Evolutionary conservation across 805 yeast genomes (phyloP).

Genomic region (Candida bentonensis): DNA sequence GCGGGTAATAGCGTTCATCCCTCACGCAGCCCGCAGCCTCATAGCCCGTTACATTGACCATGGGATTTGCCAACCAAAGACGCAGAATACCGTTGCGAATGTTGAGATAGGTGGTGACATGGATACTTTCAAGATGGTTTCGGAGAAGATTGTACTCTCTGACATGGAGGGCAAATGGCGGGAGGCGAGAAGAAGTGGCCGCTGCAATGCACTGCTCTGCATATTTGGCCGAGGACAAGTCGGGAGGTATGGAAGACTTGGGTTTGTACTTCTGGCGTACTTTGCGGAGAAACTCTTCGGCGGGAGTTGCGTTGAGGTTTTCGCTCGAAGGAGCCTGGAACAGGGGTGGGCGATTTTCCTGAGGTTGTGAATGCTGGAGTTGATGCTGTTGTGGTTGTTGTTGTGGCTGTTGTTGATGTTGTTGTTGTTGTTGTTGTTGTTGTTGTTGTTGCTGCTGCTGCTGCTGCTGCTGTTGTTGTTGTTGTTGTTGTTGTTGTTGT

Average conservation of each 20-base stretch:
- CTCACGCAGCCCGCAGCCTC: slow-evolving; percentile 31
- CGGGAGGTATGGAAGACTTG: slow-evolving; percentile 26
- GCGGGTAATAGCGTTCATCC: slow-evolving; percentile 23
- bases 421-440: slow-evolving; percentile 6
- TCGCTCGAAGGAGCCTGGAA: slow-evolving; percentile 4
- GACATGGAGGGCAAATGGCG: slow-evolving; percentile 23
- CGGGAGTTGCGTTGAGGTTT: too few species aligned
- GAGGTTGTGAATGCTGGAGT: slow-evolving; percentile 4
- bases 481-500: slow-evolving; percentile 1
- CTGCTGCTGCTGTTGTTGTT: slow-evolving; percentile 8
- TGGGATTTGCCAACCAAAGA: slow-evolving; percentile 29
- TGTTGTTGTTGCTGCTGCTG: slow-evolving; percentile 8
- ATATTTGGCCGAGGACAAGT: slow-evolving; percentile 20
- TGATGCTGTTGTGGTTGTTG: slow-evolving; percentile 5
- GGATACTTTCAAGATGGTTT: slow-evolving; percentile 20
- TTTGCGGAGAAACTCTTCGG: slow-evolving; percentile 8
- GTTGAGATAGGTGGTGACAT: slow-evolving; percentile 28
- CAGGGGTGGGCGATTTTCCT: slow-evolving; percentile 2
- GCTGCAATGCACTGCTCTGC: slow-evolving; percentile 27
- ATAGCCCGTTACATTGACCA: slow-evolving; percentile 24
- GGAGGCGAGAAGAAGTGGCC: slow-evolving; percentile 25
- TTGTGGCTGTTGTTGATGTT: slow-evolving; percentile 4
- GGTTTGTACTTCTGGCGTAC: slow-evolving; percentile 21
- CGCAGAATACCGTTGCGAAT: slow-evolving; percentile 28
- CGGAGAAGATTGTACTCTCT: slow-evolving; percentile 25